Base-by-base conservation (phyloP, 2,329 filamentous ascomycete genomes). In the Orbilia oligospora region DNA sequence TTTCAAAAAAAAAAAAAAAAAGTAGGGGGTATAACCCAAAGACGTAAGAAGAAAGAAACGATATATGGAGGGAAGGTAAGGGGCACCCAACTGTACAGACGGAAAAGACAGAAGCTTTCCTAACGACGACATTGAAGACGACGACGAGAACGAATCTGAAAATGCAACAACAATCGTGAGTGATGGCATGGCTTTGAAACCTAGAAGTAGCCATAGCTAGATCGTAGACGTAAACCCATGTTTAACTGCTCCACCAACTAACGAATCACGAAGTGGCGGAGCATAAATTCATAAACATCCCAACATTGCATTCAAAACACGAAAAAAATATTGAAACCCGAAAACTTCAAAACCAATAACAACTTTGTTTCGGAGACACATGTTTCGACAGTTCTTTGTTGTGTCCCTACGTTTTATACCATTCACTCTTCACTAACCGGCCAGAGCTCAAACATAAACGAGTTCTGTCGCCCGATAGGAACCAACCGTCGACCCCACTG, bases 361-460 rank as follows among this genome's bases (percentile, higher is more conserved):
- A 44, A 44, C 36, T n/a, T 41, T n/a, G 14, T 27, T 27, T 24
- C 20, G 36, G 33, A 56, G 65, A 18, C 48, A 10, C 36, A 58
- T 51, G 20, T 16, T 24, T 51, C 12, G 48, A 36, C n/a, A 10
- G 24, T 30, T 61, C 56, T 18, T 33, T 6, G 44, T 46, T 46
- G 44, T 46, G 33, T 44, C 27, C n/a, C 30, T 22, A 30, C 33
- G 56, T 61, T 61, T 44, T 36, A 61, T 4, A 24, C 16, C 18
- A 24, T 51, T 56, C 76, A 80, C 56, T 71, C 61, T 44, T 72
- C 81, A 36, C 81, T 80, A 44, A 82, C 81, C 18, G 81, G 81
- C 81, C 81, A 82, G 18, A 82, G 71, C 38, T 82, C 81, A 71
- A 82, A 82, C 65, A 80, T 76, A 71, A 81, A 82, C 49, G 79